Conservation (phyloP, 2,329 filamentous ascomycete species). For the Trichoderma breve region DNA sequence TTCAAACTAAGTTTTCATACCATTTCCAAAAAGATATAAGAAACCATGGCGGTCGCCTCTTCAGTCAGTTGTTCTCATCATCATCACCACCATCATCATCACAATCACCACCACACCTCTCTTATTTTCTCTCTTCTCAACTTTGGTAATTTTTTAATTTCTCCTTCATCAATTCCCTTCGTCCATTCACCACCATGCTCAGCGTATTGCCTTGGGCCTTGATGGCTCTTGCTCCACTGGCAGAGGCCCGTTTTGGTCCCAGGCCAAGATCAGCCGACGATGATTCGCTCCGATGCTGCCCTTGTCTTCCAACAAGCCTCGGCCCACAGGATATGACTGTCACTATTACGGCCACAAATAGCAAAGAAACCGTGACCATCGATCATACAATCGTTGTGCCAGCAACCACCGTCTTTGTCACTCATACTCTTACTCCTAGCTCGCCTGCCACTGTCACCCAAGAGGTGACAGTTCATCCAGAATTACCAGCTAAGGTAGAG, state of each 20-base stretch:
- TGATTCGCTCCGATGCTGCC: slow-evolving; percentile 30
- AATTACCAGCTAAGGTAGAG: slow-evolving; percentile 17
- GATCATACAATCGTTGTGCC: slow-evolving; percentile 27
- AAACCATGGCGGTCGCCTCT: neutral
- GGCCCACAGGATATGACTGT: slow-evolving; percentile 25
- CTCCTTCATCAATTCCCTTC: rapidly evolving
- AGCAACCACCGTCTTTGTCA: slow-evolving; percentile 22
- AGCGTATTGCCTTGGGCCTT: slow-evolving; percentile 28
- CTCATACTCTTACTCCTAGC: neutral
- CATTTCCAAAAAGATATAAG: neutral
- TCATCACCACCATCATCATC: neutral
- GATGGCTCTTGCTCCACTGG: slow-evolving; percentile 29
- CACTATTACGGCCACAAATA: slow-evolving; percentile 27
- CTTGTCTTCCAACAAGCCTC: slow-evolving; percentile 27
- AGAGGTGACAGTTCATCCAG: slow-evolving; percentile 19
- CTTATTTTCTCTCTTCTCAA: neutral
- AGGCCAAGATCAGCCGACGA: slow-evolving; percentile 23
- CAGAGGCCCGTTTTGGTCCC: slow-evolving; percentile 28
- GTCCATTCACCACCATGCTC: slow-evolving; percentile 25
- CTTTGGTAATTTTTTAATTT: neutral
- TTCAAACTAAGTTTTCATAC: no score
- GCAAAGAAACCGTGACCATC: slow-evolving; percentile 30
- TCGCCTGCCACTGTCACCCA: slow-evolving; percentile 10
- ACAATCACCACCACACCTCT: neutral
- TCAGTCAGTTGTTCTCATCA: neutral